phyloP scores from a whole-genome alignment of 805 yeast species.

The Yarrowia divulgata region DNA sequence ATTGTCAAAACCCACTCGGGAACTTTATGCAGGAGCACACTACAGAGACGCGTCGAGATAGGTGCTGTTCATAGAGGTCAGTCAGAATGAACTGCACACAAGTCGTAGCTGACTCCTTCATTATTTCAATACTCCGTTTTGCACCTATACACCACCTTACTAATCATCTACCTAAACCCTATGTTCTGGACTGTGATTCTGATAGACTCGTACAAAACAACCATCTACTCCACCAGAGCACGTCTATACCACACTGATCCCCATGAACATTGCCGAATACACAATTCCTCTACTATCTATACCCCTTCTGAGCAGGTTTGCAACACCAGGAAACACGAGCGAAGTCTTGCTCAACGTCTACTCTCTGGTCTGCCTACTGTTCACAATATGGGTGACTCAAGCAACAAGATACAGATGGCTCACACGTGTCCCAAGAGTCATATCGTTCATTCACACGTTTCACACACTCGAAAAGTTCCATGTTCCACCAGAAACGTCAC shows the following conservation, averaged over 20 bases:
- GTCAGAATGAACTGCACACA: too few species aligned
- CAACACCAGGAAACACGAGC: not conserved
- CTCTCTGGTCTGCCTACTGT: not conserved
- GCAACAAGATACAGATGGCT: constrained; percentile 1
- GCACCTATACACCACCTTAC: too few species aligned
- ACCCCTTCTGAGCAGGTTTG: not conserved
- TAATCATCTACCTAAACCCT: too few species aligned
- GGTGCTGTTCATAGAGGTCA: too few species aligned
- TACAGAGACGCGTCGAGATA: too few species aligned
- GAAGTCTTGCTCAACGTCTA: constrained; percentile 30
- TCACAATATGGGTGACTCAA: constrained; percentile 8
- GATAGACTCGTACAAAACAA: too few species aligned
- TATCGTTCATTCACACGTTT: constrained; percentile 17
- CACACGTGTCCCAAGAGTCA: constrained; percentile 6
- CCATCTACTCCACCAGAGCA: too few species aligned
- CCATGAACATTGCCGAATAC: not conserved
- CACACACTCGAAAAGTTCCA: constrained; percentile 26
- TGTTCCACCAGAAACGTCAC: constrained; percentile 5
- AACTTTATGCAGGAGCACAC: too few species aligned
- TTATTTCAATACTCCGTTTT: too few species aligned
- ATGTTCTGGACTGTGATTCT: too few species aligned
- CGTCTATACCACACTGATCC: too few species aligned
- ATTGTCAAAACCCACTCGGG: not conserved
- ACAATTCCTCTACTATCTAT: not conserved
- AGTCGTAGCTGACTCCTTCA: too few species aligned